These are phyloP conservation scores for Tubosaeta sp. DNA, from an alignment of 768 basidiomycete species.

Conservation along the genomic window DNA sequence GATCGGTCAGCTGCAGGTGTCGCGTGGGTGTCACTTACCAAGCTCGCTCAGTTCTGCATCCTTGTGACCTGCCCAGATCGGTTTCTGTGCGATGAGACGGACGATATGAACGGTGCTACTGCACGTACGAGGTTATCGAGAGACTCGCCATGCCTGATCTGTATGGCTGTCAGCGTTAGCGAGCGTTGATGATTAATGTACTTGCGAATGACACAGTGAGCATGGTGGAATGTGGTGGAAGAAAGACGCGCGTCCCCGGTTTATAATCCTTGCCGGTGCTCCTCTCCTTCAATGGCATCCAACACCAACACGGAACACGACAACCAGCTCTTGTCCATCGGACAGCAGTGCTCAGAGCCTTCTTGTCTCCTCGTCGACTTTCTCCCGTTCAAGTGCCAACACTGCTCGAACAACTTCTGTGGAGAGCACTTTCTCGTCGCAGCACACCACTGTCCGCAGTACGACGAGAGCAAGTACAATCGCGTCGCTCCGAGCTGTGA, in stretches of 20 bases:
- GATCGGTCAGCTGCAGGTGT: constrained; percentile 3
- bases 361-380: constrained; percentile 76
- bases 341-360: constrained; percentile 65
- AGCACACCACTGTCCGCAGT: constrained; percentile 63
- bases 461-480: constrained; percentile 66
- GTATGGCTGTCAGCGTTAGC: background rate
- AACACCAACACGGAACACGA: constrained; percentile 37
- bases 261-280: constrained; percentile 10
- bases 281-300: constrained; percentile 1
- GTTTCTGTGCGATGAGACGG: constrained; percentile 27
- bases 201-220: constrained; percentile 26
- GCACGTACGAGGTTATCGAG: constrained; percentile 64
- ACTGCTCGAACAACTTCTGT: constrained; percentile 68
- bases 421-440: constrained; percentile 73
- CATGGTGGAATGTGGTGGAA: constrained; percentile 7
- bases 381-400: constrained; percentile 82
- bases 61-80: constrained; percentile 71
- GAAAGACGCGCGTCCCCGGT: constrained; percentile 11
- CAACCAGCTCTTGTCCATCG: constrained; percentile 58
- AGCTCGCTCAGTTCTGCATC: constrained; percentile 74
- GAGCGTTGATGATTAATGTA: background rate
- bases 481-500: constrained; percentile 74
- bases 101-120: background rate
- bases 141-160: constrained; percentile 79
- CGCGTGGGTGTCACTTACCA: constrained; percentile 40